A percentile compares a stretch with the other conserved stretches of the same genome.
Evolutionary conservation across 805 yeast species (phyloP).

Genomic region (Scheffersomyces amazonensis): DNA sequence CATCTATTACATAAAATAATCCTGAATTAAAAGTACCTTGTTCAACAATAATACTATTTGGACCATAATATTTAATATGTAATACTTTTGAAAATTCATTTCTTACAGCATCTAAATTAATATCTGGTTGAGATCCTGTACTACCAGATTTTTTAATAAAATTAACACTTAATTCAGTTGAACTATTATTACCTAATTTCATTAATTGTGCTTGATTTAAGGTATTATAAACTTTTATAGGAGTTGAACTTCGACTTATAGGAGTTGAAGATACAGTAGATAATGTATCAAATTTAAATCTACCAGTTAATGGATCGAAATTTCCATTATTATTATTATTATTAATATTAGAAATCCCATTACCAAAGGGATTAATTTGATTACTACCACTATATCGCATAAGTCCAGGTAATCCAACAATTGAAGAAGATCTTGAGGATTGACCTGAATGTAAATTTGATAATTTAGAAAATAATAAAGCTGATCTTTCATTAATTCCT

Average conservation of each 20-base stretch:
- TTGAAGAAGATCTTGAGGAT: constrained; percentile 27
- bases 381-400: constrained; percentile 10
- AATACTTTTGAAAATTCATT: constrained; percentile 58
- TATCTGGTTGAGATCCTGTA: constrained; percentile 5
- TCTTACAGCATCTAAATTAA: constrained; percentile 51
- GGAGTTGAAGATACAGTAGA: constrained; percentile 10
- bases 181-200: neutral
- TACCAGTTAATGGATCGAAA: constrained; percentile 3
- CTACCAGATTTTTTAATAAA: neutral
- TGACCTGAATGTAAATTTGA: constrained; percentile 6
- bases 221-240: constrained; percentile 30
- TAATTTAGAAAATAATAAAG: neutral
- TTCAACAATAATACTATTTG: constrained; percentile 56
- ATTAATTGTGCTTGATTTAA: constrained; percentile 16
- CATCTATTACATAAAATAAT: constrained; percentile 75
- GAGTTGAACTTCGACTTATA: constrained; percentile 11
- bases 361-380: neutral
- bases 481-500: constrained; percentile 50
- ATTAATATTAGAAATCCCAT: neutral
- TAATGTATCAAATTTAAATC: constrained; percentile 9
- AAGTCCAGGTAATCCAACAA: constrained; percentile 13
- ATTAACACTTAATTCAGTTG: neutral
- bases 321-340: neutral
- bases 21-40: constrained; percentile 73
- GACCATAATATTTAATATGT: constrained; percentile 50